Percentiles rank a stretch among this genome's conserved stretches.
These are phyloP conservation scores for Suillus hirtellus DNA, from an alignment of 768 basidiomycete species.

Conservation along the genomic window DNA sequence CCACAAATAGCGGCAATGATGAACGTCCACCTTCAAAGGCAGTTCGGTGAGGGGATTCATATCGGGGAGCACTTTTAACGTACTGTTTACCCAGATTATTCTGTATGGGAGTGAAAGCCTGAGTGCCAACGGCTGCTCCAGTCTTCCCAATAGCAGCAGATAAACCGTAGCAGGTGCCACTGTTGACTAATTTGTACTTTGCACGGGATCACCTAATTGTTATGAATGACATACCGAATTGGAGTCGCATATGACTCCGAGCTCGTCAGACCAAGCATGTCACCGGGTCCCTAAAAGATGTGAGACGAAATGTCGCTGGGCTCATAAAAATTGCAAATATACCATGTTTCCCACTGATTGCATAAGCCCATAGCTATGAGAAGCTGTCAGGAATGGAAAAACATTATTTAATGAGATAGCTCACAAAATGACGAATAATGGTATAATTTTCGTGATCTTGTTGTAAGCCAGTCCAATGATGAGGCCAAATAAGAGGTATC, in stretches of 20 bases:
- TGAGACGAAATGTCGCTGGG: constrained; percentile 14
- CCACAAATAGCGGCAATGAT: constrained; percentile 72
- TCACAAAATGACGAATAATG: constrained; percentile 69
- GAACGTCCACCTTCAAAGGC: constrained; percentile 55
- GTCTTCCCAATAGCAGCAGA: constrained; percentile 69
- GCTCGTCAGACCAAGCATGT: constrained; percentile 67
- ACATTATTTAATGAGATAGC: constrained; percentile 20
- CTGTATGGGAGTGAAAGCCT: constrained; percentile 71
- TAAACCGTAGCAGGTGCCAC: constrained; percentile 70
- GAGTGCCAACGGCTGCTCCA: constrained; percentile 72
- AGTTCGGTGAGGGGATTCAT: background rate
- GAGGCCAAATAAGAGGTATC: constrained; percentile 65
- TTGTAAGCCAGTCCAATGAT: constrained; percentile 62
- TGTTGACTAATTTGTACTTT: constrained; percentile 19
- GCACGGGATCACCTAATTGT: background rate
- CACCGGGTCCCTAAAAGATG: constrained; percentile 58
- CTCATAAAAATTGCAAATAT: constrained; percentile 15
- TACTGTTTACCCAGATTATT: constrained; percentile 65
- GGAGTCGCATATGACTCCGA: constrained; percentile 70
- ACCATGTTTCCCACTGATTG: constrained; percentile 71
- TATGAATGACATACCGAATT: constrained; percentile 43
- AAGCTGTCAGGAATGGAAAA: constrained; percentile 8
- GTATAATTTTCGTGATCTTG: constrained; percentile 59
- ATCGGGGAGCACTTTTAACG: constrained; percentile 16
- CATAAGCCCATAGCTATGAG: constrained; percentile 64